Evolutionary conservation across 345 rosid species (phyloP), one percentile per base, ranked within the genome.

Genomic region (Erucastrum elatum): DNA sequence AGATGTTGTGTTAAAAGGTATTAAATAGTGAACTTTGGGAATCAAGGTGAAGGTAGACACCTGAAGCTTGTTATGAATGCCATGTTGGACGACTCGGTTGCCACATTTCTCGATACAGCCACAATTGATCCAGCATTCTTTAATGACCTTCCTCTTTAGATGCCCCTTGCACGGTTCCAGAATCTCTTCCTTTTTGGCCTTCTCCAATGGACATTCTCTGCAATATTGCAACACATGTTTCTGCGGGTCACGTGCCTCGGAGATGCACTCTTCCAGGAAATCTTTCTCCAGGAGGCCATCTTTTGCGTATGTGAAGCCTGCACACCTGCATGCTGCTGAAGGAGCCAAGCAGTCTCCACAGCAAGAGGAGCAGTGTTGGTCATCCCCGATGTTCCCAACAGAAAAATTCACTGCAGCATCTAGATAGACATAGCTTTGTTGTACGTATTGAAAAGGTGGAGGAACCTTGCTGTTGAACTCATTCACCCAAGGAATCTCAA

Each of bases 71-170:
- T 84, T 84, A 56, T 75, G 85, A 77, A 93, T 82, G 69, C 98
- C 97, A 64, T 90, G 91, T 84, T 95, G 99, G 78, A 93, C 90
- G 26, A 95, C 91, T 66, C 98, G 87, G 77, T 95, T 95, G 74
- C 96, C 93, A 81, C 99, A 95, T 39, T 63, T 86, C 73, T 83
- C 87, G 72, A 76, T 77, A 77, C 99, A 95, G 51, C 97, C 92
- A 84, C 99, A 95, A 81, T 85, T 93, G 64, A 77, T 85, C 98
- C 99, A 95, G 61, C 99, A 95, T 75, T 95, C 98, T 82, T 87
- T 88, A 60, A 91, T 91, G 63, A 80, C 82, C 72, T 81, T 89
- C 83, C 96, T 93, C 86, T 87, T 83, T 70, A 90, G 60, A 81
- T 95, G 98, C 53, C 99, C 97, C 79, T 93, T 91, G 85, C 99